These are phyloP conservation scores for Mortierella antarctica DNA, from an alignment of 192 early-diverging fungal species.

Conservation along the genomic window DNA sequence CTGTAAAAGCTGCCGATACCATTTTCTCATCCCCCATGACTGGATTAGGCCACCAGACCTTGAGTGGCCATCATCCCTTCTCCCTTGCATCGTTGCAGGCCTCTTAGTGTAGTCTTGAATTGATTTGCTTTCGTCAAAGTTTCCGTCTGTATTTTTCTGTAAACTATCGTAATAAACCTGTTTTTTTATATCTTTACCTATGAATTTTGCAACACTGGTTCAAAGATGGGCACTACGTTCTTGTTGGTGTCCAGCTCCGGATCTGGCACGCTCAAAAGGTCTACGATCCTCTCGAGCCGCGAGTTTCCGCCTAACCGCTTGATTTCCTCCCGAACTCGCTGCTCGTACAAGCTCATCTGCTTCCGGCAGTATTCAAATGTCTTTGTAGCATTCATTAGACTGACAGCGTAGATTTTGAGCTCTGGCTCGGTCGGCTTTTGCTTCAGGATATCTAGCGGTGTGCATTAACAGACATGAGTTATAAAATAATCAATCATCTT, in stretches of 20 bases:
- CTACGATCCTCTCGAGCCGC: constrained; percentile 72
- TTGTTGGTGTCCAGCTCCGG: constrained; percentile 4
- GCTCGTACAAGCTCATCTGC: constrained; percentile 74
- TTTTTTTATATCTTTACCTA: no score
- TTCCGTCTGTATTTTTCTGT: no score
- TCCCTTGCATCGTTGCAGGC: no score
- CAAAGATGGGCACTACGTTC: constrained; percentile 19
- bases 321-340: constrained; percentile 71
- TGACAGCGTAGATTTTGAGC: constrained; percentile 89
- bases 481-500: no score
- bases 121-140: no score
- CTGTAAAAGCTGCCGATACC: neutral
- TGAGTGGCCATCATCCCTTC: no score
- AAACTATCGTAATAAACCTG: no score
- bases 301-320: constrained; percentile 81
- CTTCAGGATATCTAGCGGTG: constrained; percentile 78
- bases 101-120: no score
- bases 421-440: constrained; percentile 85
- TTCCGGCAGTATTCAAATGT: constrained; percentile 85
- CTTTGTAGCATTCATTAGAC: constrained; percentile 77
- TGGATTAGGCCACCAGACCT: no score
- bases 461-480: no score
- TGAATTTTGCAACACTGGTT: no score
- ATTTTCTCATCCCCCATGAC: no score
- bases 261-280: constrained; percentile 56